Percentiles rank a stretch among this genome's conserved stretches.
phyloP scores from a whole-genome alignment of 306 rosid species.

The Ormosia semicastrata region DNA sequence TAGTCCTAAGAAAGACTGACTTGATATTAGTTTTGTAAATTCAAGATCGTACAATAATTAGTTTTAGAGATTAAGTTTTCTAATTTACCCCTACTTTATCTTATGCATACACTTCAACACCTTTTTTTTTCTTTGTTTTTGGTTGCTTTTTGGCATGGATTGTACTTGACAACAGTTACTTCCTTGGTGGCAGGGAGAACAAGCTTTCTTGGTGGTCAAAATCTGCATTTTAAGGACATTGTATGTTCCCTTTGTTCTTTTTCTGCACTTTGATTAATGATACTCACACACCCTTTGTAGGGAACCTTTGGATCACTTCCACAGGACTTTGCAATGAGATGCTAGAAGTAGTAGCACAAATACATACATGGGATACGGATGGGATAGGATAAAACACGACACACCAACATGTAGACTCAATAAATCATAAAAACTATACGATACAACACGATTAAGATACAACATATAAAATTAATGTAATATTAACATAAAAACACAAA shows the following conservation, averaged over 20 bases:
- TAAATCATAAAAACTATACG: not conserved
- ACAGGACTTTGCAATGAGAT: not conserved
- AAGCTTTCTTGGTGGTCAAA: slow-evolving; percentile 52
- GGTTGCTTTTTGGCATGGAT: not conserved
- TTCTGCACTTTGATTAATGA: not conserved
- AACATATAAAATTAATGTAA: not conserved
- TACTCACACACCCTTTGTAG: not conserved
- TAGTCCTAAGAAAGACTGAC: too few relatives aligned
- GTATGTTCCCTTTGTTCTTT: slow-evolving; percentile 50
- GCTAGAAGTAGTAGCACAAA: not conserved
- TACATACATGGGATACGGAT: not conserved
- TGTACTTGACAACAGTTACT: slow-evolving; percentile 28
- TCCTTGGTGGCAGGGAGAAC: slow-evolving; percentile 60
- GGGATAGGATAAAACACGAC: too few relatives aligned
- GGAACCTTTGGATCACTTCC: not conserved
- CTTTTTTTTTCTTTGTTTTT: not conserved
- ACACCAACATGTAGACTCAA: too few relatives aligned
- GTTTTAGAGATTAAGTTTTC: not conserved
- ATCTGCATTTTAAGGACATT: slow-evolving; percentile 49
- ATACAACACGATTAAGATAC: not conserved
- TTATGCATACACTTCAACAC: not conserved
- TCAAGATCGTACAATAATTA: not conserved
- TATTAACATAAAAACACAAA: not conserved
- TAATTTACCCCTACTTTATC: not conserved
- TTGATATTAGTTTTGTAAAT: not conserved